Percentiles rank a stretch among this genome's conserved stretches.
These are phyloP conservation scores for Lachnellula arida DNA, from an alignment of 2,329 filamentous ascomycete species.

Conservation along the genomic window DNA sequence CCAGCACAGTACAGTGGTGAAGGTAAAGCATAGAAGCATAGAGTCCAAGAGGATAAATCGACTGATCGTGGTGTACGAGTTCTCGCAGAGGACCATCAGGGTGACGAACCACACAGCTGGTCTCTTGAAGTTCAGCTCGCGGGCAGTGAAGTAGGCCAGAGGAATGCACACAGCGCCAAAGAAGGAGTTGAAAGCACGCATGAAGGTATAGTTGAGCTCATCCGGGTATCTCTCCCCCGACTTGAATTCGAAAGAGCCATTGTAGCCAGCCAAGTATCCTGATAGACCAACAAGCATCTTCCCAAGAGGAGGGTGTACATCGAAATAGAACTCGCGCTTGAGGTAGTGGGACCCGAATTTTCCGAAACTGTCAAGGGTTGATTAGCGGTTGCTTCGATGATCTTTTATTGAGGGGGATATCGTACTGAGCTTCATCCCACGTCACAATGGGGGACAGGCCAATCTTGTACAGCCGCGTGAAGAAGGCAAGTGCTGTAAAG, in stretches of 20 bases:
- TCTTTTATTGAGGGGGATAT: conserved; percentile 6
- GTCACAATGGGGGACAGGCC: conserved; percentile 68
- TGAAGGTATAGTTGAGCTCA: conserved; percentile 95
- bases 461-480: conserved; percentile 66
- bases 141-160: conserved; percentile 90
- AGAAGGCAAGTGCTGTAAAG: conserved; percentile 58
- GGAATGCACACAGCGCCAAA: conserved; percentile 93
- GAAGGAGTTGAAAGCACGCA: conserved; percentile 94
- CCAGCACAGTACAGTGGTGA: conserved; percentile 95
- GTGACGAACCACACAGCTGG: conserved; percentile 93
- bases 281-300: conserved; percentile 98
- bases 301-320: conserved; percentile 88
- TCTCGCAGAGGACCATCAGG: conserved; percentile 96
- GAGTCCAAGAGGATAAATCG: conserved; percentile 97
- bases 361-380: conserved; percentile 59
- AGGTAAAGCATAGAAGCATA: conserved; percentile 98
- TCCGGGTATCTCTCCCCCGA: conserved; percentile 92
- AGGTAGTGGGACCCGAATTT: conserved; percentile 99
- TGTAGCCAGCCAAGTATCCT: conserved; percentile 94
- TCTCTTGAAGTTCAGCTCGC: conserved; percentile 79
- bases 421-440: conserved; percentile 73
- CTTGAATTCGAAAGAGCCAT: conserved; percentile 99
- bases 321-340: conserved; percentile 99
- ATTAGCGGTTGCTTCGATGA: conserved; percentile 24
- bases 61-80: conserved; percentile 98